Evolutionary conservation across 495 filamentous ascomycete genomes (phyloP), one percentile per base, ranked within the genome.

Genomic region (Hypomontagnella submonticulosa): DNA sequence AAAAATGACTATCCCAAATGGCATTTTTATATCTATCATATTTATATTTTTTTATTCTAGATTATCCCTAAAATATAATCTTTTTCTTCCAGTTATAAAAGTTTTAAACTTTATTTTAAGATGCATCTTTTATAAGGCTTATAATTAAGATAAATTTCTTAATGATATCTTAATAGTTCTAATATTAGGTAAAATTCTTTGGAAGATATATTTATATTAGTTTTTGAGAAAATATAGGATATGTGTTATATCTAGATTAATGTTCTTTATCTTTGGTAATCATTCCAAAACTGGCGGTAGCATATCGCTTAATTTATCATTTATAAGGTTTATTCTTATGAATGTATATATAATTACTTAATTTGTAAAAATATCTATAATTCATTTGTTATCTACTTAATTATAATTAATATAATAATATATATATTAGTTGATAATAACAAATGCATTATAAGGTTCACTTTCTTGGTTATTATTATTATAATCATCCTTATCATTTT

Each of bases 401-500:
- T n/a, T n/a, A n/a, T n/a, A n/a, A 27, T 27, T 27, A 27, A 27
- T 27, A 27, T 27, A 6, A 6, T 27, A 27, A 27, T 27, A 27
- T 27, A 27, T 27, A 27, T 27, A 27, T 27, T 27, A 27, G 23
- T 27, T n/a, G n/a, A n/a, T n/a, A n/a, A n/a, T n/a, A n/a, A n/a
- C n/a, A n/a, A n/a, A n/a, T n/a, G n/a, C n/a, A n/a, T n/a, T n/a
- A n/a, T n/a, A n/a, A n/a, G n/a, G n/a, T n/a, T n/a, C n/a, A n/a
- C n/a, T n/a, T n/a, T n/a, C n/a, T n/a, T n/a, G n/a, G n/a, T n/a
- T n/a, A 33, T 15, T 33, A 34, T 33, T 50, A 33, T 13, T 5
- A 15, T 50, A 33, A 33, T 13, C 33, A 50, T 15, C 16, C 4
- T 50, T 3, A 16, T 34, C n/a, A 38, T 50, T 50, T 34, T 50